Conservation (phyloP, 352 stramenopile species). For the Pythium rishiriense region DNA sequence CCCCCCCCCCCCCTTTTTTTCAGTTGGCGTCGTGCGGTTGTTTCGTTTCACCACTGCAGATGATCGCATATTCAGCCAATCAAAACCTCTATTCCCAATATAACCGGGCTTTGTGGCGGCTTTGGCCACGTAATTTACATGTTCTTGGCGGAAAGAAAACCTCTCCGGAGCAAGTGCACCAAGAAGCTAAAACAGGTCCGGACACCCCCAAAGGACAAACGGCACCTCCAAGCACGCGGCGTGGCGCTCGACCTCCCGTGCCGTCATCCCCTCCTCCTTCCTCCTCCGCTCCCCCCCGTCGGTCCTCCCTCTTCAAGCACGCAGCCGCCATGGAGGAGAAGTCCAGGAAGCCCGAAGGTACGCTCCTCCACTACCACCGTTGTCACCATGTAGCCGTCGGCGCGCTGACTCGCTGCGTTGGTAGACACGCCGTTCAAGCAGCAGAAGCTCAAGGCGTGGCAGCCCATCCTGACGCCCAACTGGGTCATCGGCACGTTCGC, state of each 20-base stretch:
- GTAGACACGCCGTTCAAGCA: conserved; percentile 88
- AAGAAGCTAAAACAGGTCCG: conserved; percentile 21
- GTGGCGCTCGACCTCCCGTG: background rate
- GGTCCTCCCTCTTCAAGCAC: background rate
- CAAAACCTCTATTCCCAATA: background rate
- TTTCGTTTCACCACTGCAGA: conserved; percentile 7
- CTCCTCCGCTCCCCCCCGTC: background rate
- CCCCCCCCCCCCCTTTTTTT: too few relatives aligned
- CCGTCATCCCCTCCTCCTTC: background rate
- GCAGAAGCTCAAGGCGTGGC: conserved; percentile 93
- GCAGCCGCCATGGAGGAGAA: conserved; percentile 74
- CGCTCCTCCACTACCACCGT: background rate
- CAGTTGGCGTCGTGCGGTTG: background rate
- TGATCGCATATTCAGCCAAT: conserved; percentile 16
- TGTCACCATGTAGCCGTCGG: background rate
- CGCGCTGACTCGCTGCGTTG: background rate
- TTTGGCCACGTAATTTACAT: conserved; percentile 9
- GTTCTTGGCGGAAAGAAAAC: background rate
- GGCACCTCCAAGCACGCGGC: background rate
- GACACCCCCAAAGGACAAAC: conserved; percentile 22
- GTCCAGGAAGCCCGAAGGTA: conserved; percentile 84
- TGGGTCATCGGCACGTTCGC: conserved; percentile 96
- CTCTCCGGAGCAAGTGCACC: too few relatives aligned
- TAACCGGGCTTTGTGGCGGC: conserved; percentile 13
- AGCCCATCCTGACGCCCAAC: conserved; percentile 96